These are phyloP conservation scores for Suhomyces sp. DNA, from an alignment of 805 yeast species.

Conservation along the genomic window DNA sequence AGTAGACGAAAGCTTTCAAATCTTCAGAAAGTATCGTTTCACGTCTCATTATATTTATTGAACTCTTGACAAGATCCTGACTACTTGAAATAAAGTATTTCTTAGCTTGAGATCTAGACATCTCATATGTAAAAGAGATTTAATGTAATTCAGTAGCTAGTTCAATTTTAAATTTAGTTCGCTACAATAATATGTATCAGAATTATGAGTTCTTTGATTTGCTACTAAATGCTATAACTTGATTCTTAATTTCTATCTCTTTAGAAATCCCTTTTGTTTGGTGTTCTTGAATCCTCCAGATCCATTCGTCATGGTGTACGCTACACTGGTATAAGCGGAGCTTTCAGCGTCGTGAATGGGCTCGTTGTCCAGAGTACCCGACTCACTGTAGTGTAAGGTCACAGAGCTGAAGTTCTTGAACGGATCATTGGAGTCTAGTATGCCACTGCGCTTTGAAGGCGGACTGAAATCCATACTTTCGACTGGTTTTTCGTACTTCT, in stretches of 20 bases:
- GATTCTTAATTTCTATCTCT: conserved; percentile 18
- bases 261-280: conserved; percentile 30
- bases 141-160: too few relatives aligned
- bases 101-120: too few relatives aligned
- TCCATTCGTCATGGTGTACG: conserved; percentile 47
- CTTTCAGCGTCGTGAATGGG: conserved; percentile 45
- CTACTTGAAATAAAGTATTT: too few relatives aligned
- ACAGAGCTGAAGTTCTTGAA: conserved; percentile 83
- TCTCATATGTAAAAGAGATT: too few relatives aligned
- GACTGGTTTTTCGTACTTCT: conserved; percentile 10
- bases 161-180: too few relatives aligned
- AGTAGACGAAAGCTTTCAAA: too few relatives aligned
- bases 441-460: conserved; percentile 1
- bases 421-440: conserved; percentile 57
- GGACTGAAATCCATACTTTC: conserved; percentile 12
- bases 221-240: too few relatives aligned
- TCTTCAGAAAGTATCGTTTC: too few relatives aligned
- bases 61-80: too few relatives aligned
- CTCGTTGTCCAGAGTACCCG: conserved; percentile 33
- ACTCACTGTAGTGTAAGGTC: conserved; percentile 74
- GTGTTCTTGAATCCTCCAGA: conserved; percentile 12
- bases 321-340: conserved; percentile 49
- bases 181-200: too few relatives aligned
- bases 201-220: too few relatives aligned
- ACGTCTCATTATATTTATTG: too few relatives aligned